Percentiles rank a stretch among this genome's conserved stretches.
phyloP scores from a whole-genome alignment of 1,284 basidiomycete species.

The Rhodotorula sp. region DNA sequence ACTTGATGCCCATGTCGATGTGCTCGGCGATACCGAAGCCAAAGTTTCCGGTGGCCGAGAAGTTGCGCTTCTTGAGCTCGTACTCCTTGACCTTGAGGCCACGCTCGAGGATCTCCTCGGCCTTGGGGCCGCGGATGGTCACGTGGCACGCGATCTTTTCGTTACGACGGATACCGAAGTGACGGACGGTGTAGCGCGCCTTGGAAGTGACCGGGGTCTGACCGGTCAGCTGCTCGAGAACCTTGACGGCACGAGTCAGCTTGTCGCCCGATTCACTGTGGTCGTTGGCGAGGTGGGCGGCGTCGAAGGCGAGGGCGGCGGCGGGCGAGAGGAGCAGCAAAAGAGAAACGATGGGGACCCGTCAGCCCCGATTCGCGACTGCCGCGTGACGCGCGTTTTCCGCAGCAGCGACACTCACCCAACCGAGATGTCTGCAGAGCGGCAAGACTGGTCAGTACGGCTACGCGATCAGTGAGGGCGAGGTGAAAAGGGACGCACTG shows the following conservation, averaged over 20 bases:
- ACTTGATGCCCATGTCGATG: slow-evolving; percentile 97
- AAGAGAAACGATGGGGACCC: not conserved
- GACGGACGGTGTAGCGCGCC: slow-evolving; percentile 98
- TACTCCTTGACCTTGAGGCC: slow-evolving; percentile 99
- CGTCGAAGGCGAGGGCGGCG: not conserved
- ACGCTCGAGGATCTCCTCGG: slow-evolving; percentile 98
- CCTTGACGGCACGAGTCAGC: slow-evolving; percentile 97
- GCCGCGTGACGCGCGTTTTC: too few relatives aligned
- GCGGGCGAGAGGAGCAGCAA: not conserved
- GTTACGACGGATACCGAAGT: slow-evolving; percentile 99
- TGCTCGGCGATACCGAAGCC: slow-evolving; percentile 97
- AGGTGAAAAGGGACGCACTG: slow-evolving; percentile 65
- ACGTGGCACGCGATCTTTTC: slow-evolving; percentile 99
- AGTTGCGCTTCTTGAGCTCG: slow-evolving; percentile 85
- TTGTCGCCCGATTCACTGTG: slow-evolving; percentile 89
- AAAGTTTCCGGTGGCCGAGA: slow-evolving; percentile 97
- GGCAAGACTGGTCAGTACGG: too few relatives aligned
- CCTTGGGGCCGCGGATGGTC: slow-evolving; percentile 98
- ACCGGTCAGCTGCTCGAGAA: slow-evolving; percentile 98
- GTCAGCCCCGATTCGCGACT: too few relatives aligned
- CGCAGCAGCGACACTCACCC: too few relatives aligned
- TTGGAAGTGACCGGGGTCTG: slow-evolving; percentile 99
- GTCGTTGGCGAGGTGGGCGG: not conserved
- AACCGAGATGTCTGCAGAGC: too few relatives aligned
- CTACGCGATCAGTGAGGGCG: too few relatives aligned